A percentile compares a stretch with the other conserved stretches of the same genome.
These are phyloP conservation scores for Nicotiana noctiflora DNA, from an alignment of 257 asterid genomes.

Conservation along the genomic window DNA sequence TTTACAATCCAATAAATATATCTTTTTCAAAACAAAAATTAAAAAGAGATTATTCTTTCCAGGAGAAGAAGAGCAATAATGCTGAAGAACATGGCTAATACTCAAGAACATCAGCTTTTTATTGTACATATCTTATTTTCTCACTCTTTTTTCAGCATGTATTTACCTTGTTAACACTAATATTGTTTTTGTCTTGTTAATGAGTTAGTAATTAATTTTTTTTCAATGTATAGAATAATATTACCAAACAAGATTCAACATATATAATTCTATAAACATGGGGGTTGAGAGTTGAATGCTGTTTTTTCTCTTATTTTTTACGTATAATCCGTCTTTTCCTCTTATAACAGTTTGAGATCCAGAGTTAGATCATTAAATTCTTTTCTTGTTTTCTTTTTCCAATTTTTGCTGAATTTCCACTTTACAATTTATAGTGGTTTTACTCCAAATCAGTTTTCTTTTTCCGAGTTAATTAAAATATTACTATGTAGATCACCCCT, in stretches of 20 bases:
- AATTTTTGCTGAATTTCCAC: not conserved
- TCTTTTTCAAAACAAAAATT: not conserved
- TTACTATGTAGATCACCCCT: not conserved
- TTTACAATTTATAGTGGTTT: not conserved
- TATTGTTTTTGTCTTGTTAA: not conserved
- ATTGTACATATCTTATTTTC: slow-evolving; percentile 12
- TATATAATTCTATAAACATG: not conserved
- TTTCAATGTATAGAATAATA: too few relatives aligned
- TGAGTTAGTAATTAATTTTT: not conserved
- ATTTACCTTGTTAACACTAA: not conserved
- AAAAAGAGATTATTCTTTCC: not conserved
- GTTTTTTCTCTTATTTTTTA: not conserved
- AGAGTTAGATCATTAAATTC: not conserved
- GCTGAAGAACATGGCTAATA: slow-evolving; percentile 46
- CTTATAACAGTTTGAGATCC: not conserved
- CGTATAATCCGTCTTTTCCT: not conserved
- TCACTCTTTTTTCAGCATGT: not conserved
- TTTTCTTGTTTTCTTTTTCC: not conserved
- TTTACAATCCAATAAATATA: not conserved
- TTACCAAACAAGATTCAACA: not conserved
- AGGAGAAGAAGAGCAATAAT: slow-evolving; percentile 25
- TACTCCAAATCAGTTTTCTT: not conserved
- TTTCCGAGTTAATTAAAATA: not conserved
- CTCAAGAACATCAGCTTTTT: slow-evolving; percentile 47
- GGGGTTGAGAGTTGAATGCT: not conserved